phyloP scores from a whole-genome alignment of 257 asterid genomes.

The Catharanthus roseus region DNA sequence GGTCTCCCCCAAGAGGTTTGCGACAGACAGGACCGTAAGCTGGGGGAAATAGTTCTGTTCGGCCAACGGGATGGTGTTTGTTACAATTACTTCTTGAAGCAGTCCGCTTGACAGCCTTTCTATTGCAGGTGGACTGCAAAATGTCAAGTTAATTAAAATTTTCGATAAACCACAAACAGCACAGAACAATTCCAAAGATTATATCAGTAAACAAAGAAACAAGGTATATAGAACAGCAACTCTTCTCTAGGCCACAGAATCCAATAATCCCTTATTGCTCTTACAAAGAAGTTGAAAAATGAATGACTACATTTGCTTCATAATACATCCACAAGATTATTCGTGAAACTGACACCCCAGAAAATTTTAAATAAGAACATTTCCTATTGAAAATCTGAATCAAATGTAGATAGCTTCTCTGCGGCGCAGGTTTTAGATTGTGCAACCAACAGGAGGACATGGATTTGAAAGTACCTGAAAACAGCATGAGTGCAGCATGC shows the following conservation, averaged over 20 bases:
- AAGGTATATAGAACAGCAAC: background rate
- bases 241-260: background rate
- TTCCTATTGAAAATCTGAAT: background rate
- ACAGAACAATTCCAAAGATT: background rate
- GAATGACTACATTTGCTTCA: background rate
- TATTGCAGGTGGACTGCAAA: conserved; percentile 87
- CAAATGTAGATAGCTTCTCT: background rate
- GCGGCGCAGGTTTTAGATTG: background rate
- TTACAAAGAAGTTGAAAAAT: background rate
- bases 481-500: conserved; percentile 97
- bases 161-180: background rate
- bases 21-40: conserved; percentile 82
- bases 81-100: conserved; percentile 89
- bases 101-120: conserved; percentile 89
- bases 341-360: background rate
- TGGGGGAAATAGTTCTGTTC: conserved; percentile 88
- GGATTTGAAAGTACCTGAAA: conserved; percentile 50
- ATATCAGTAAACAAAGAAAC: background rate
- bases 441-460: background rate
- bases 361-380: background rate
- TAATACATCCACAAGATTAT: background rate
- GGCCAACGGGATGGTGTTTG: conserved; percentile 86
- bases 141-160: conserved; percentile 11
- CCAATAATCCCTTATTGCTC: background rate
- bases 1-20: conserved; percentile 87